A percentile compares a stretch with the other conserved stretches of the same genome.
phyloP scores from a whole-genome alignment of 306 rosid genomes.

The Begonia fuchsioides region DNA sequence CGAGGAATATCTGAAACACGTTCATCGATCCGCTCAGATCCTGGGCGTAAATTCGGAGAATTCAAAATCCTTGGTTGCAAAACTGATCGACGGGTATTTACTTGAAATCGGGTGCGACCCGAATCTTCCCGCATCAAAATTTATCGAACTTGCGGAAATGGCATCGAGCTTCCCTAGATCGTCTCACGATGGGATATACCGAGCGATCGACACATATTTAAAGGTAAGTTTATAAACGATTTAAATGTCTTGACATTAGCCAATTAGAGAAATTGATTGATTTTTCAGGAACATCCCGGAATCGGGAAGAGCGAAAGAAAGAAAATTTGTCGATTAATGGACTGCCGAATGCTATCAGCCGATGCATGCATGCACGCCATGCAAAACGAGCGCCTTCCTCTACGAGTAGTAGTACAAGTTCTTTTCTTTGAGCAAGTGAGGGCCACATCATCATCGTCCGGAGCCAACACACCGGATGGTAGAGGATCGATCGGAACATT shows the following conservation, averaged over 20 bases:
- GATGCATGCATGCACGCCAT: constrained; percentile 92
- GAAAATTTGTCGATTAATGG: constrained; percentile 77
- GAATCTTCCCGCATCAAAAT: constrained; percentile 35
- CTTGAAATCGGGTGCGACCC: constrained; percentile 71
- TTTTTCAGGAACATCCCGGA: constrained; percentile 72
- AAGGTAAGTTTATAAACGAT: constrained; percentile 26
- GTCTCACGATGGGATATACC: constrained; percentile 79
- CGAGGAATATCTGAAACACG: constrained; percentile 46
- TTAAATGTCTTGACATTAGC: too few species aligned
- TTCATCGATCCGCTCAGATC: constrained; percentile 8
- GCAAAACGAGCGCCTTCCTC: constrained; percentile 86
- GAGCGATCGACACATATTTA: constrained; percentile 75
- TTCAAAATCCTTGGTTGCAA: constrained; percentile 32
- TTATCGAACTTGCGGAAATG: constrained; percentile 49
- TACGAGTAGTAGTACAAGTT: constrained; percentile 75
- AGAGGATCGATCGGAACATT: constrained; percentile 44
- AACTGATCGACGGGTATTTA: constrained; percentile 74
- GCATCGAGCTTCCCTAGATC: constrained; percentile 56
- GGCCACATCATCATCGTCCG: constrained; percentile 40
- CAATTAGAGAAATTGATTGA: too few species aligned
- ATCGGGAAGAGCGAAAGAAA: constrained; percentile 79
- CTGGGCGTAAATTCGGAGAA: too few species aligned
- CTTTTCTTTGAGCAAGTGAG: constrained; percentile 88
- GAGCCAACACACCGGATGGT: constrained; percentile 49
- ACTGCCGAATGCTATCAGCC: constrained; percentile 71